phyloP scores from a whole-genome alignment of 139 green algal genomes.

The Pseudopediastrum boryanum region DNA sequence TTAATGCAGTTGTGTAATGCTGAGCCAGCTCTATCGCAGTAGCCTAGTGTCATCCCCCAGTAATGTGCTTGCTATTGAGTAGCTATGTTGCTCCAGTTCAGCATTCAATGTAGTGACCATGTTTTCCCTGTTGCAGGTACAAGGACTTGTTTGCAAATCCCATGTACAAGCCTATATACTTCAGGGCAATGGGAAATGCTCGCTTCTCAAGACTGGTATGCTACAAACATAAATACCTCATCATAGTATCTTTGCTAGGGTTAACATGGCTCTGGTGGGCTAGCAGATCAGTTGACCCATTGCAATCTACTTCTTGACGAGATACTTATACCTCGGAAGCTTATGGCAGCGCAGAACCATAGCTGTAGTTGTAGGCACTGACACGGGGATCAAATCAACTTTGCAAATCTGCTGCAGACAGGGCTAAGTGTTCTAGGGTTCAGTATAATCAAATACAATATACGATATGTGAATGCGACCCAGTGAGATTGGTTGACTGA shows the following conservation, averaged over 20 bases:
- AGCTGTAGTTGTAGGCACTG: too few species aligned
- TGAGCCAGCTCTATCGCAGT: too few species aligned
- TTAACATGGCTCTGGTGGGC: background rate
- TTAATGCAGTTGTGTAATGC: too few species aligned
- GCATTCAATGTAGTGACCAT: background rate
- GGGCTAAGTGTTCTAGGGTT: background rate
- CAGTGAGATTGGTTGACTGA: background rate
- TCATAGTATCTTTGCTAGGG: background rate
- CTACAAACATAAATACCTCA: background rate
- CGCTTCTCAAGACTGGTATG: constrained; percentile 29
- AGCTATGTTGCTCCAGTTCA: background rate
- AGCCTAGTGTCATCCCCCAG: too few species aligned
- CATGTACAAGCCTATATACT: constrained; percentile 34
- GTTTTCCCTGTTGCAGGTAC: background rate
- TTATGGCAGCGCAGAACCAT: too few species aligned
- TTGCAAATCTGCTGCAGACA: too few species aligned
- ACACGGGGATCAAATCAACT: too few species aligned
- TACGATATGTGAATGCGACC: background rate
- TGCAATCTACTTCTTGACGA: background rate
- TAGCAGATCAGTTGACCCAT: background rate
- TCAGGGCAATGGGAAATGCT: constrained; percentile 27
- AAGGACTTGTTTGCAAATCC: constrained; percentile 35
- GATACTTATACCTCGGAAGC: too few species aligned
- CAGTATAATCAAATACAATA: background rate
- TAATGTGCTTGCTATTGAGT: background rate